Evolutionary conservation across 805 yeast species (phyloP).

Genomic region (Candida cerambycidarum): DNA sequence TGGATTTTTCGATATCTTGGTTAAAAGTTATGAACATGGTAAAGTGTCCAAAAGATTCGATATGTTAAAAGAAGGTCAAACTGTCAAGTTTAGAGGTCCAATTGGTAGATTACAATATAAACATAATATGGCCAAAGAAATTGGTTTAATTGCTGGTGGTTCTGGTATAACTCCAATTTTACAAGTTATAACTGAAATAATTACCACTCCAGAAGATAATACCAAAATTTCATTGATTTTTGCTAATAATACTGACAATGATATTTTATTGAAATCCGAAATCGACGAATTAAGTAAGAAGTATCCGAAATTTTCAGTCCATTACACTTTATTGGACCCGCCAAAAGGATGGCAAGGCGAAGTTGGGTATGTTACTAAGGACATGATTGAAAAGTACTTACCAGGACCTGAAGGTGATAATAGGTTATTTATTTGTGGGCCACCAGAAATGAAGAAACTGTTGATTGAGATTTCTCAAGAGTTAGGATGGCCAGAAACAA

Average conservation of each 20-base stretch:
- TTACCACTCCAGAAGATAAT: conserved; percentile 65
- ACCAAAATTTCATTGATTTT: conserved; percentile 63
- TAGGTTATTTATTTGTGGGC: conserved; percentile 72
- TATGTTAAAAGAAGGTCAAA: conserved; percentile 58
- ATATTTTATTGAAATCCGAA: conserved; percentile 69
- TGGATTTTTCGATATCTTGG: conserved; percentile 75
- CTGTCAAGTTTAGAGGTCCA: conserved; percentile 74
- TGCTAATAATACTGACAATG: conserved; percentile 76
- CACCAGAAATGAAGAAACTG: conserved; percentile 61
- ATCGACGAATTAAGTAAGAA: conserved; percentile 64
- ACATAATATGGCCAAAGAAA: conserved; percentile 58
- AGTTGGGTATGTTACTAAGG: conserved; percentile 59
- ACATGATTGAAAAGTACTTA: conserved; percentile 51
- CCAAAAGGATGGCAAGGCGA: conserved; percentile 55
- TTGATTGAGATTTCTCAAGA: conserved; percentile 52
- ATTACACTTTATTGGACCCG: conserved; percentile 54
- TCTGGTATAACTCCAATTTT: conserved; percentile 89
- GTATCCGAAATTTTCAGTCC: conserved; percentile 62
- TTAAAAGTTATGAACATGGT: conserved; percentile 75
- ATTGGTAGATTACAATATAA: conserved; percentile 67
- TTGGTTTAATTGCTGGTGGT: conserved; percentile 80
- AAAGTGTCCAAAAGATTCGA: conserved; percentile 69
- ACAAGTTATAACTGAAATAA: conserved; percentile 70
- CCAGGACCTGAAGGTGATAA: conserved; percentile 51
- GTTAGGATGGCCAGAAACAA: conserved; percentile 60